Evolutionary conservation across 1,284 basidiomycete species (phyloP), one percentile per base, ranked within the genome.

Genomic region (Marasmius sp.): DNA sequence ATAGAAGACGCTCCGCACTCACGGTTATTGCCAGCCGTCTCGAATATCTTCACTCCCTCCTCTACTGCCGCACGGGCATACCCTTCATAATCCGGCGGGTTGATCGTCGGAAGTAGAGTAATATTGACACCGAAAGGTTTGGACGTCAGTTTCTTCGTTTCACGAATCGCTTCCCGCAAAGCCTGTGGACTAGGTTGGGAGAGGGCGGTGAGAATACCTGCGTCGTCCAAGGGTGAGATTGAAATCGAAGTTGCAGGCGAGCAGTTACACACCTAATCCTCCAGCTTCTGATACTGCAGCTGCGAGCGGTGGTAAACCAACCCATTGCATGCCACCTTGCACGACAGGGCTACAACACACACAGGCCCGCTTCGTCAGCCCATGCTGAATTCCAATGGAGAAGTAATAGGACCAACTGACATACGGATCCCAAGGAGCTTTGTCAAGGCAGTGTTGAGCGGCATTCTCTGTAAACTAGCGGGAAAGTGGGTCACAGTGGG

Each of bases 1-100:
- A 27, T n/a, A 53, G 8, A 36, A 45, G 55, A 43, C 37, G 11
- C 50, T 38, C 45, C 10, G 9, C 34, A 74, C 85, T 65, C 68
- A 93, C 92, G 92, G 72, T 90, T 94, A 73, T 92, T 95, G 10
- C 95, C 95, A 1, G 95, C 95, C 0, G 95, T 98, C 79, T 98
- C 96, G 71, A 96, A 95, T 57, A 97, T 89, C 68, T 78, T 81
- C 11, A 97, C 83, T n/a, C 93, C 93, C 71, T 96, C 95, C 61
- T 94, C 93, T 57, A 97, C 85, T 4, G 94, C 91, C 1, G 84
- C 95, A 11, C 85, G 81, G 1, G 91, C 91, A 68, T 90, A 95
- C 6, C 89, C 93, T 59, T 85, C 85, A 67, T 98, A 98, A 71
- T 97, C 94, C 1, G 96, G 95, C 0, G 95, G 94, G 61, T 87